A percentile compares a stretch with the other conserved stretches of the same genome.
Conservation (phyloP, 2,329 filamentous ascomycete species). For the Sporothrix inflata region DNA sequence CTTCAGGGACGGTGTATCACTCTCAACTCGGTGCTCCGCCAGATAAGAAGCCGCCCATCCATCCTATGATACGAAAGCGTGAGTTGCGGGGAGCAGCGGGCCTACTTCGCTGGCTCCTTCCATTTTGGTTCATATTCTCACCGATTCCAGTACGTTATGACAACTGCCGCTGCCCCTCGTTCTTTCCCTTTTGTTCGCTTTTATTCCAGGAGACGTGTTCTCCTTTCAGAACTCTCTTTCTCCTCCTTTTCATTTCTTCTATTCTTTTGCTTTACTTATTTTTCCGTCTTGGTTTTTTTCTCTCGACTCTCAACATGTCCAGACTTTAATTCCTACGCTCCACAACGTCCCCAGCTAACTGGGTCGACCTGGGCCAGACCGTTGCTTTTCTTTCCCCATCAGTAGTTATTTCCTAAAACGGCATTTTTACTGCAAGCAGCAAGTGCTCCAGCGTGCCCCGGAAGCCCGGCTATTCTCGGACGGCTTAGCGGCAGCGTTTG, state of each 20-base stretch:
- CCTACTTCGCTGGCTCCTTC: slow-evolving; percentile 13
- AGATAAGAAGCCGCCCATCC: slow-evolving; percentile 15
- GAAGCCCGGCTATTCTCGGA: slow-evolving; percentile 27
- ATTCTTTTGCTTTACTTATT: neutral
- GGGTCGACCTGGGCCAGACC: neutral
- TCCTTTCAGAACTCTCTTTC: neutral
- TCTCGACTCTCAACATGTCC: neutral
- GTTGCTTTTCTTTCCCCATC: neutral
- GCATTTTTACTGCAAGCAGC: slow-evolving; percentile 27
- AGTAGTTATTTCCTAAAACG: slow-evolving; percentile 29
- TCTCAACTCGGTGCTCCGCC: neutral
- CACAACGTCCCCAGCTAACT: slow-evolving; percentile 17
- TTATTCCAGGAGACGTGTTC: neutral
- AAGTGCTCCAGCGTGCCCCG: slow-evolving; percentile 10
- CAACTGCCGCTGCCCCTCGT: slow-evolving; percentile 7
- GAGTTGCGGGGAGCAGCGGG: slow-evolving; percentile 19
- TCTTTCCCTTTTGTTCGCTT: neutral
- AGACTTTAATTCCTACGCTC: neutral
- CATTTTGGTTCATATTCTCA: neutral
- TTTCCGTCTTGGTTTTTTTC: too few species aligned
- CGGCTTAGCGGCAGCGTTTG: slow-evolving; percentile 21
- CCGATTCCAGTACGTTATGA: neutral
- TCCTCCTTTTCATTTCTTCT: neutral
- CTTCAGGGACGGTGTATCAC: slow-evolving; percentile 6
- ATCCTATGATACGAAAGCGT: slow-evolving; percentile 1